Conservation (phyloP, 768 basidiomycete genomes). For the Daedaleopsis sinensis region DNA sequence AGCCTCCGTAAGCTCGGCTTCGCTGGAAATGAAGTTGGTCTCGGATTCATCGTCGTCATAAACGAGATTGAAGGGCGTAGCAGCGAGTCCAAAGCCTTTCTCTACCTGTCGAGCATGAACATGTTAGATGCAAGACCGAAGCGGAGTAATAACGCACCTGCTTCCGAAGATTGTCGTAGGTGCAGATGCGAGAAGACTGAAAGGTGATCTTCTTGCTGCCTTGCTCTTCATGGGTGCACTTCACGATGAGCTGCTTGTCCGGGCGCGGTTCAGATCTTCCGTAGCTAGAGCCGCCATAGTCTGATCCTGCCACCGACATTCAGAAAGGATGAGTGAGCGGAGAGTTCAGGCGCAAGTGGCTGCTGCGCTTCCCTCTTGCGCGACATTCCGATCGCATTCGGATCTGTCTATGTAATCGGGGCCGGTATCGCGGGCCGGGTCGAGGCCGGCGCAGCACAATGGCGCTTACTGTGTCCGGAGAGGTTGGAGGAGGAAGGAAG, state of each 20-base stretch:
- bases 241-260: conserved; percentile 80
- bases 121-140: not conserved
- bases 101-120: conserved; percentile 59
- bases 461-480: too few relatives aligned
- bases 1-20: conserved; percentile 81
- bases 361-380: conserved; percentile 9
- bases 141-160: conserved; percentile 52
- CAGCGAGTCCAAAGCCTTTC: conserved; percentile 77
- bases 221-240: conserved; percentile 73
- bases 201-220: conserved; percentile 80
- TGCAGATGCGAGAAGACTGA: conserved; percentile 76
- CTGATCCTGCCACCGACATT: conserved; percentile 27
- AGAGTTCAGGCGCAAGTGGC: conserved; percentile 1
- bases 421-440: not conserved
- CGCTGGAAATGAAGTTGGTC: conserved; percentile 64
- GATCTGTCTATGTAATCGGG: conserved; percentile 5
- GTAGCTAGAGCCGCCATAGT: conserved; percentile 30
- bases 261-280: conserved; percentile 49
- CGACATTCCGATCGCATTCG: not conserved
- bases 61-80: conserved; percentile 68
- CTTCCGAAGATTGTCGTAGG: conserved; percentile 69
- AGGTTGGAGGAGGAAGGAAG: too few relatives aligned
- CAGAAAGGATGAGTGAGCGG: conserved; percentile 11
- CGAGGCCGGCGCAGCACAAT: too few relatives aligned
- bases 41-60: conserved; percentile 93